A percentile compares a stretch with the other conserved stretches of the same genome.
These are phyloP conservation scores for Neonectria faginata DNA, from an alignment of 2,329 filamentous ascomycete species.

Conservation along the genomic window DNA sequence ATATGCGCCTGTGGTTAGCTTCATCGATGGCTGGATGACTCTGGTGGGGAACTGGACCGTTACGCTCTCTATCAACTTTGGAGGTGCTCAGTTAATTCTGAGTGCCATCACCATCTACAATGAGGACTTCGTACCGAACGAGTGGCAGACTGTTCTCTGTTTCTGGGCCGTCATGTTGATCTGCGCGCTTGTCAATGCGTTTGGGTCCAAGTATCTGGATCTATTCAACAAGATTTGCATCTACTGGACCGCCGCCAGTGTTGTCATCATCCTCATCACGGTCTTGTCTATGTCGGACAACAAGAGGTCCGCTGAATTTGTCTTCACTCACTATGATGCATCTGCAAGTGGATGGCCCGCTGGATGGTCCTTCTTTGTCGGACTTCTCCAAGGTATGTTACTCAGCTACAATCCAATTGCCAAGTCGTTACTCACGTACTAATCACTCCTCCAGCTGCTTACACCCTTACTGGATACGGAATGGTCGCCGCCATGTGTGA, in stretches of 20 bases:
- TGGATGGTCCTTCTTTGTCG: constrained; percentile 69
- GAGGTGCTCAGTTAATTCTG: constrained; percentile 75
- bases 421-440: constrained; percentile 4
- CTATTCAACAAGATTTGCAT: constrained; percentile 77
- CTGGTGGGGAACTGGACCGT: constrained; percentile 78
- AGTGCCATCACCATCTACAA: constrained; percentile 74
- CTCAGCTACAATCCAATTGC: constrained; percentile 51
- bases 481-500: constrained; percentile 66
- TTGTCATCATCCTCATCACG: constrained; percentile 76
- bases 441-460: constrained; percentile 47
- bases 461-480: constrained; percentile 60
- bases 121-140: constrained; percentile 65
- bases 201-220: constrained; percentile 67
- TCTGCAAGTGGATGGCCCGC: constrained; percentile 75
- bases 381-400: constrained; percentile 60
- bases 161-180: constrained; percentile 74
- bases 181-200: constrained; percentile 75
- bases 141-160: constrained; percentile 80
- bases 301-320: constrained; percentile 72
- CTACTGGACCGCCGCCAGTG: constrained; percentile 77
- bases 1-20: constrained; percentile 73
- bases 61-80: constrained; percentile 75
- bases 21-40: constrained; percentile 80
- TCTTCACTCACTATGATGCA: constrained; percentile 77
- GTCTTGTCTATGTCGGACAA: constrained; percentile 73